Conservation (phyloP, 1,284 basidiomycete genomes). For the Cryptococcus deneoformans region DNA sequence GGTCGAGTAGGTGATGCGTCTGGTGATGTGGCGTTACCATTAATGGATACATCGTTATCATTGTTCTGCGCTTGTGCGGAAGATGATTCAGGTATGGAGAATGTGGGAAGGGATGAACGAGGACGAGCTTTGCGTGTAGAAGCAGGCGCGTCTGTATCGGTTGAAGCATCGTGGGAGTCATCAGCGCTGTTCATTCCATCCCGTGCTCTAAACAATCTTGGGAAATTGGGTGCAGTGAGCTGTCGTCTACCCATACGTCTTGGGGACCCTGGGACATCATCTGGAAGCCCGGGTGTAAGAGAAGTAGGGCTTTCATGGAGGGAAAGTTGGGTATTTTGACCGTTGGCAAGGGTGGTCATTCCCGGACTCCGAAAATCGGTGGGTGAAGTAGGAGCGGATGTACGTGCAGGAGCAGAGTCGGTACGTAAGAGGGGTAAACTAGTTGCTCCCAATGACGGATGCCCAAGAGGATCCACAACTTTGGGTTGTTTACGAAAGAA, state of each 20-base stretch:
- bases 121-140: neutral
- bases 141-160: too few relatives aligned
- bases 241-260: constrained; percentile 8
- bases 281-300: neutral
- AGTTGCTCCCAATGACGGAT: neutral
- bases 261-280: neutral
- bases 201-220: constrained; percentile 13
- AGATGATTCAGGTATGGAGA: constrained; percentile 4
- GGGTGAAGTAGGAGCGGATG: constrained; percentile 17
- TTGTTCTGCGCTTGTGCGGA: neutral
- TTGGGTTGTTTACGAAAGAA: neutral
- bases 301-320: neutral
- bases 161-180: too few relatives aligned
- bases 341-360: constrained; percentile 14
- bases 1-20: constrained; percentile 15
- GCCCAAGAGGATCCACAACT: neutral
- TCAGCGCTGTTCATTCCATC: neutral
- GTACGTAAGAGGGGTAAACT: neutral
- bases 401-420: constrained; percentile 7
- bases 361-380: constrained; percentile 12
- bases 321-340: constrained; percentile 4
- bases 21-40: neutral
- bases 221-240: constrained; percentile 18
- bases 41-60: neutral
- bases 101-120: neutral